Conservation (phyloP, 2,329 filamentous ascomycete species). For the Xylaria sp. region DNA sequence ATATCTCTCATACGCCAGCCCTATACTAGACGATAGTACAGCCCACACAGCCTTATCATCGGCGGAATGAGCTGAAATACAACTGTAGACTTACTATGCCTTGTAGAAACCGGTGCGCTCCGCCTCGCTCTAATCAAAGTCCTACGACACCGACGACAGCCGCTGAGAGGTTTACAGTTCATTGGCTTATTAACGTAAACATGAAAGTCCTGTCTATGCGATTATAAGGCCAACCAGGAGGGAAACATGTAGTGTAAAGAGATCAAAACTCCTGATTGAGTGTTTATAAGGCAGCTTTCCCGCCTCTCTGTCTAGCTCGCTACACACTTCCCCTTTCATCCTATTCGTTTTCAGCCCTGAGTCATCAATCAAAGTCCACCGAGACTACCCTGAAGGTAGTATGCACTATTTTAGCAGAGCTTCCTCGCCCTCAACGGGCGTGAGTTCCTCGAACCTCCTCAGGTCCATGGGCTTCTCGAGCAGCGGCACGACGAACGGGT, state of each 20-base stretch:
- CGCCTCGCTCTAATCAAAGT: background rate
- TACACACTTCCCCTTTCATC: background rate
- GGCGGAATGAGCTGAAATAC: background rate
- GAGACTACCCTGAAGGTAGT: background rate
- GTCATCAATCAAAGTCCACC: background rate
- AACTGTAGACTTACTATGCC: background rate
- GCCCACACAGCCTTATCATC: background rate
- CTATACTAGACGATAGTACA: background rate
- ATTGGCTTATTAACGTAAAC: background rate
- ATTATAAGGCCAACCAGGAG: background rate
- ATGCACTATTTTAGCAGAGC: slow-evolving; percentile 40
- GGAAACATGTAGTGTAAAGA: background rate
- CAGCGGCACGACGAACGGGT: slow-evolving; percentile 76
- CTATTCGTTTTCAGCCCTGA: background rate
- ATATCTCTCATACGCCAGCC: background rate
- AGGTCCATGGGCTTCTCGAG: slow-evolving; percentile 77
- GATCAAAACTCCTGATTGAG: background rate
- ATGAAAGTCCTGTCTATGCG: background rate
- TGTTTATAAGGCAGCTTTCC: background rate
- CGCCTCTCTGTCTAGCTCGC: background rate
- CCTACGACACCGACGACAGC: slow-evolving; percentile 1
- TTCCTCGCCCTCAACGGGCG: slow-evolving; percentile 51
- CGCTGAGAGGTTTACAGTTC: background rate
- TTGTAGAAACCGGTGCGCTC: background rate
- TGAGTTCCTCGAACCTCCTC: slow-evolving; percentile 73